phyloP scores from a whole-genome alignment of 805 yeast species.

The Metschnikowia baotianmanensis region DNA sequence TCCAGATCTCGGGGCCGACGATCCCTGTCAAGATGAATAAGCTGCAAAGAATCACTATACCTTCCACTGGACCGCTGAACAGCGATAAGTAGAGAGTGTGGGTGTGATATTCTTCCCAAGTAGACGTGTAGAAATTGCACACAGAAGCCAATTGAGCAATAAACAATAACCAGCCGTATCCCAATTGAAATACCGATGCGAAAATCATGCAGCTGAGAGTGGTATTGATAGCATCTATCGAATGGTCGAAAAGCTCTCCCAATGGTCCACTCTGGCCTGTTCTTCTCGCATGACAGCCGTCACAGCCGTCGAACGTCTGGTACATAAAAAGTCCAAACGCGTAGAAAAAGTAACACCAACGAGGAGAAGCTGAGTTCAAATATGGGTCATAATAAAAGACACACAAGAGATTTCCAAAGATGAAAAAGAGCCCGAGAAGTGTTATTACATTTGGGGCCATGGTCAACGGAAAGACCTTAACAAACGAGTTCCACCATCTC shows the following conservation, averaged over 20 bases:
- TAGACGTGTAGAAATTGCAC: slow-evolving; percentile 80
- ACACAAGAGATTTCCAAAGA: slow-evolving; percentile 58
- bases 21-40: slow-evolving; percentile 63
- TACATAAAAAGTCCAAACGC: slow-evolving; percentile 84
- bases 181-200: slow-evolving; percentile 73
- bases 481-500: slow-evolving; percentile 78
- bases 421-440: slow-evolving; percentile 70
- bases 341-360: slow-evolving; percentile 73
- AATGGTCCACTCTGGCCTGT: slow-evolving; percentile 94
- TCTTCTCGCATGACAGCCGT: slow-evolving; percentile 91
- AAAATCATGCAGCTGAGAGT: slow-evolving; percentile 74
- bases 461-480: slow-evolving; percentile 71
- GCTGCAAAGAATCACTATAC: slow-evolving; percentile 62
- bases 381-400: slow-evolving; percentile 74
- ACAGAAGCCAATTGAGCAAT: slow-evolving; percentile 70
- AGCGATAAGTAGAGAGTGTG: slow-evolving; percentile 73
- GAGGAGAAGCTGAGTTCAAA: slow-evolving; percentile 57
- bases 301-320: slow-evolving; percentile 95
- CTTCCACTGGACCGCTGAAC: slow-evolving; percentile 95
- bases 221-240: slow-evolving; percentile 71
- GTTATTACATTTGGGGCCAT: slow-evolving; percentile 95
- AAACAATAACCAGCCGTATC: slow-evolving; percentile 60
- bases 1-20: slow-evolving; percentile 71
- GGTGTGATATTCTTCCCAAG: slow-evolving; percentile 96
- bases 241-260: slow-evolving; percentile 93